Conservation (phyloP, 1,284 basidiomycete genomes). For the Apiotrichum montevideense region DNA sequence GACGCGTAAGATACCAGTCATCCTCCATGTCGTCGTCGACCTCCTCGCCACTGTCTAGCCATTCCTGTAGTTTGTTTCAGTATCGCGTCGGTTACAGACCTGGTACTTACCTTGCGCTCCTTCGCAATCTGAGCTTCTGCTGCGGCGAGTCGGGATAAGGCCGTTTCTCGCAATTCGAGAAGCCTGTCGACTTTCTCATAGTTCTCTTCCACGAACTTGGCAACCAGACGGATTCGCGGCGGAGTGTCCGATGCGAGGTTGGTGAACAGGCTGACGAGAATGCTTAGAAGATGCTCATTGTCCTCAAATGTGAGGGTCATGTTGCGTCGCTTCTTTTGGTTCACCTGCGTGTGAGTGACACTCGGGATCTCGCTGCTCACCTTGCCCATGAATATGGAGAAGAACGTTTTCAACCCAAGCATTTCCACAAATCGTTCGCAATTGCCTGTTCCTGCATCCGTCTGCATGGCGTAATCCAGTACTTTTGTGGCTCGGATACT, state of each 20-base stretch:
- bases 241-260: conserved; percentile 81
- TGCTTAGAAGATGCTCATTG: conserved; percentile 76
- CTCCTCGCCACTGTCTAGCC: conserved; percentile 57
- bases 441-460: conserved; percentile 62
- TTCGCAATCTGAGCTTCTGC: conserved; percentile 60
- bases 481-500: conserved; percentile 80
- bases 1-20: conserved; percentile 69
- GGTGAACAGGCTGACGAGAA: conserved; percentile 81
- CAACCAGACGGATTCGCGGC: conserved; percentile 70
- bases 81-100: conserved; percentile 44
- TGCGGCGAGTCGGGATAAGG: conserved; percentile 55
- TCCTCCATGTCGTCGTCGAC: conserved; percentile 62
- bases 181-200: conserved; percentile 93
- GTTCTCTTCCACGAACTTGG: conserved; percentile 85
- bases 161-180: conserved; percentile 73
- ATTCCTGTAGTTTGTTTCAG: conserved; percentile 51
- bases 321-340: conserved; percentile 59
- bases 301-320: conserved; percentile 64
- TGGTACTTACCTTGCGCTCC: conserved; percentile 63
- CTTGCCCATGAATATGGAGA: conserved; percentile 89
- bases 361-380: conserved; percentile 46
- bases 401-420: conserved; percentile 79
- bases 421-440: conserved; percentile 85
- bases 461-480: conserved; percentile 84
- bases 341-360: conserved; percentile 17